phyloP scores from a whole-genome alignment of 2,329 filamentous ascomycete genomes.

The Pyrenophora teres region DNA sequence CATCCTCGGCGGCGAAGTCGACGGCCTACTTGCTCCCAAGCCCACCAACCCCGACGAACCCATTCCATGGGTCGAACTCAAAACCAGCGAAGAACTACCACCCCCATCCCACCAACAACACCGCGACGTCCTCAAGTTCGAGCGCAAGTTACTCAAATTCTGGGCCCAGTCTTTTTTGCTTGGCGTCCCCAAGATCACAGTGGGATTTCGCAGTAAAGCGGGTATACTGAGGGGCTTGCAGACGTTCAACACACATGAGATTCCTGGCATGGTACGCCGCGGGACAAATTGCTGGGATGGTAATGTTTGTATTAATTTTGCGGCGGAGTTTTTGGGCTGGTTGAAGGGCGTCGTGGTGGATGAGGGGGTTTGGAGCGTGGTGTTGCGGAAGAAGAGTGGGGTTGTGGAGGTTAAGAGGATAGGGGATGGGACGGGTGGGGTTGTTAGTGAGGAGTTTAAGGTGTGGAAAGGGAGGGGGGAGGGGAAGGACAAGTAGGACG shows the following conservation, averaged over 20 bases:
- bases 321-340: constrained; percentile 77
- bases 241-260: constrained; percentile 77
- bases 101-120: constrained; percentile 54
- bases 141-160: constrained; percentile 90
- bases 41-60: constrained; percentile 38
- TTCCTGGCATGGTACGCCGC: constrained; percentile 75
- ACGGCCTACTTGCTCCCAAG: constrained; percentile 62
- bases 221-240: constrained; percentile 75
- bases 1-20: constrained; percentile 90
- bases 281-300: constrained; percentile 81
- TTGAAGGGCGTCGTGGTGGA: constrained; percentile 63
- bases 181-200: constrained; percentile 87
- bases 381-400: constrained; percentile 64
- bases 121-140: constrained; percentile 74
- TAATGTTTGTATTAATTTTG: constrained; percentile 91
- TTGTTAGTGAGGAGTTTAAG: constrained; percentile 77
- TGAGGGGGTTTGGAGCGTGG: constrained; percentile 82
- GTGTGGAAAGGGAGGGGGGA: constrained; percentile 60
- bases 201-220: constrained; percentile 78
- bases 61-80: constrained; percentile 92
- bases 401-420: constrained; percentile 75
- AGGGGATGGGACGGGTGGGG: constrained; percentile 75
- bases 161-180: constrained; percentile 97
- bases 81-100: constrained; percentile 76
- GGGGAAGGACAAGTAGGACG: not conserved